Evolutionary conservation across 2,329 filamentous ascomycete species (phyloP).

Genomic region (Dactylellina parvicollis): DNA sequence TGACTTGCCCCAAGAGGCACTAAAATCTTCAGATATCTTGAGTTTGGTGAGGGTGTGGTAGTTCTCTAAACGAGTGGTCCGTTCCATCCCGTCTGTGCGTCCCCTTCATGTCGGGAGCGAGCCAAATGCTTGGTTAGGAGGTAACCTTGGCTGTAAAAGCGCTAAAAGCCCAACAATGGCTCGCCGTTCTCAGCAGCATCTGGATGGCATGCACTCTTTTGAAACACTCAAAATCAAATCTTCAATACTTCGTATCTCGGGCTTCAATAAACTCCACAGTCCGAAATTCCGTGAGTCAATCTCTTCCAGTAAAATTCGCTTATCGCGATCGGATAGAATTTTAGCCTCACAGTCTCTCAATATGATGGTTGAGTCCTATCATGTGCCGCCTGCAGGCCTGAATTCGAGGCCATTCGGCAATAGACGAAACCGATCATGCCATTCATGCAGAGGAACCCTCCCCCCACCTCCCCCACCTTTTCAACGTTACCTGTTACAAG

Average conservation of each 20-base stretch:
- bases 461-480: too few relatives aligned
- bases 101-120: constrained; percentile 5
- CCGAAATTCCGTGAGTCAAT: background rate
- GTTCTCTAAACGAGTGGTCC: constrained; percentile 8
- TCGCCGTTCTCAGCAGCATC: constrained; percentile 30
- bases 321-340: constrained; percentile 24
- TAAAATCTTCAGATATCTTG: background rate
- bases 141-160: constrained; percentile 23
- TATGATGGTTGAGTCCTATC: too few relatives aligned
- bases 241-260: constrained; percentile 21
- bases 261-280: constrained; percentile 9
- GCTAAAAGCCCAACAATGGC: constrained; percentile 38
- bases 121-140: too few relatives aligned
- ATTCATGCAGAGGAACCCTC: background rate
- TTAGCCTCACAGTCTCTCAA: background rate
- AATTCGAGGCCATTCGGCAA: constrained; percentile 25
- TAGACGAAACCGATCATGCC: constrained; percentile 13
- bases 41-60: constrained; percentile 6
- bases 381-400: too few relatives aligned
- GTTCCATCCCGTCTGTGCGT: constrained; percentile 39
- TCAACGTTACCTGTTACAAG: too few relatives aligned
- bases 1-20: background rate
- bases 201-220: constrained; percentile 5
- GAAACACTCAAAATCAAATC: constrained; percentile 20
- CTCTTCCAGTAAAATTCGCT: constrained; percentile 9